phyloP scores from a whole-genome alignment of 2,329 filamentous ascomycete species.

The Blastomyces gilchristii region DNA sequence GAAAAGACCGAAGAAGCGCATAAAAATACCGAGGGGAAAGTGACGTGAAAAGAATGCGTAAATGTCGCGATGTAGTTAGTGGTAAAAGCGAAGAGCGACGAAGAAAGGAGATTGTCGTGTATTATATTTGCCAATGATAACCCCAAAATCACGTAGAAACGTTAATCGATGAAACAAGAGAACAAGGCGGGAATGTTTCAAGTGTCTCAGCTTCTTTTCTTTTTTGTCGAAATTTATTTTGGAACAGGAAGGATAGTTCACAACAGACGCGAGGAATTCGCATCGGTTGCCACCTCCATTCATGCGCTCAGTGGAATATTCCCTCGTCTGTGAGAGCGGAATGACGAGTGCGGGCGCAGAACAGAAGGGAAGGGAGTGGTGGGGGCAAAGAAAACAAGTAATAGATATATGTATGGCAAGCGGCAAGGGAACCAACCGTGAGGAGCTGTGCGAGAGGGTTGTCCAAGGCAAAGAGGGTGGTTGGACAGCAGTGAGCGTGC shows the following conservation, averaged over 20 bases:
- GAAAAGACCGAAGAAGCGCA: conserved; percentile 5
- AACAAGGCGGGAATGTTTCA: neutral
- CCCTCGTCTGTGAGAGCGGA: neutral
- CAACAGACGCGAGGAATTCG: conserved; percentile 11
- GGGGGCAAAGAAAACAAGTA: neutral
- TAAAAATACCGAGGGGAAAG: neutral
- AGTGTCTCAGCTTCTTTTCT: too few species aligned
- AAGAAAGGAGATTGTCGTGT: neutral
- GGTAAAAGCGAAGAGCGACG: neutral
- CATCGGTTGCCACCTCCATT: conserved; percentile 15
- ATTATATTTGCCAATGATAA: conserved; percentile 1
- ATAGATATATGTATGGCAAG: neutral
- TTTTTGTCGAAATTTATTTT: neutral
- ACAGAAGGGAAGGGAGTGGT: too few species aligned
- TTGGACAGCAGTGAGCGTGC: neutral
- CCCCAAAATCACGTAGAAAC: neutral
- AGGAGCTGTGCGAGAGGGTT: conserved; percentile 1
- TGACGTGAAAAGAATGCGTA: neutral
- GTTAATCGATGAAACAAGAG: neutral
- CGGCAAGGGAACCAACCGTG: neutral
- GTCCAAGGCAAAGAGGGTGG: neutral
- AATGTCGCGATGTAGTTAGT: neutral
- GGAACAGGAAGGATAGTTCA: neutral
- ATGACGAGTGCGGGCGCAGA: neutral
- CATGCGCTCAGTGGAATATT: neutral